These are phyloP conservation scores for Margaritispora aquatica DNA, from an alignment of 495 filamentous ascomycete genomes.

Conservation along the genomic window DNA sequence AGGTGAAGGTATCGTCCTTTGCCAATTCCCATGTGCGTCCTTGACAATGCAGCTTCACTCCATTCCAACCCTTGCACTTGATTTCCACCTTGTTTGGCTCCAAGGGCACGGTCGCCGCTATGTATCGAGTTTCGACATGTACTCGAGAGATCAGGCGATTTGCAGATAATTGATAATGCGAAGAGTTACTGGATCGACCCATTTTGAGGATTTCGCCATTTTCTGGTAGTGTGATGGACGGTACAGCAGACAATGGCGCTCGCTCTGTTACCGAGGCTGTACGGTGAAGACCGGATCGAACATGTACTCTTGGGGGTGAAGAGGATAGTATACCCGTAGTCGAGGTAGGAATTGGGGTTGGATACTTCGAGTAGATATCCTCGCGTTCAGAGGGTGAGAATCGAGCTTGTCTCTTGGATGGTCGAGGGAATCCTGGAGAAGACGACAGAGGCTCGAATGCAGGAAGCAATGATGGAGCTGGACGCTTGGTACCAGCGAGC, in stretches of 20 bases:
- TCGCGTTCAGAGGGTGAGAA: constrained; percentile 31
- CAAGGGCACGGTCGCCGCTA: constrained; percentile 46
- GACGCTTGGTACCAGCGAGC: constrained; percentile 65
- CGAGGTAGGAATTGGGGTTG: constrained; percentile 88
- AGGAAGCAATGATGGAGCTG: constrained; percentile 74
- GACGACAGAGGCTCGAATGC: constrained; percentile 91
- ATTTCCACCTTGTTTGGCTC: constrained; percentile 65
- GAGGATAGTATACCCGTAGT: constrained; percentile 89
- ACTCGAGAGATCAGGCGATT: constrained; percentile 89
- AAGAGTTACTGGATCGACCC: constrained; percentile 89
- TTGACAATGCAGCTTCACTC: constrained; percentile 86
- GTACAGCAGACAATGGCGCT: constrained; percentile 73
- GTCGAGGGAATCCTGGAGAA: constrained; percentile 73
- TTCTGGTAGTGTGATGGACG: constrained; percentile 70
- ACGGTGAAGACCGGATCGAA: constrained; percentile 41
- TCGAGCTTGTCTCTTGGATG: constrained; percentile 62
- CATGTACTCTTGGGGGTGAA: constrained; percentile 57
- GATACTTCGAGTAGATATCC: constrained; percentile 56
- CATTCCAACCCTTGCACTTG: constrained; percentile 92
- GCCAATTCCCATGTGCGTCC: constrained; percentile 78
- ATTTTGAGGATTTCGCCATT: constrained; percentile 78
- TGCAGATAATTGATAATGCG: constrained; percentile 83
- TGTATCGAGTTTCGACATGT: constrained; percentile 83
- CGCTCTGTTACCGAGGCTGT: constrained; percentile 77
- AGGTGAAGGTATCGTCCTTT: constrained; percentile 86